Evolutionary conservation across 495 filamentous ascomycete species (phyloP).

Genomic region (Neurospora tetraspora): DNA sequence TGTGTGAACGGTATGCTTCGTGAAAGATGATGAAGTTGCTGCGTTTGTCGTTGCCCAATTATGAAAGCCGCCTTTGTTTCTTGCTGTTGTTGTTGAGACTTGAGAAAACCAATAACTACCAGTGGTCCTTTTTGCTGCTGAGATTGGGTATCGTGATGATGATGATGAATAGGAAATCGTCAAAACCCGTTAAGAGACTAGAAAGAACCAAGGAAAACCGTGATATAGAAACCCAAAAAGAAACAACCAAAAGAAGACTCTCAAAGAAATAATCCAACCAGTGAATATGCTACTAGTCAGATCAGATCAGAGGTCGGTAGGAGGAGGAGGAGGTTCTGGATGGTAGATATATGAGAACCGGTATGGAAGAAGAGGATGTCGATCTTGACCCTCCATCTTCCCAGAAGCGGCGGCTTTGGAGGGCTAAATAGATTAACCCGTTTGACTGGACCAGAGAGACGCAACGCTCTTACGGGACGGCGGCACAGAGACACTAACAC

Average conservation of each 20-base stretch:
- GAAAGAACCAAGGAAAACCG: conserved; percentile 3
- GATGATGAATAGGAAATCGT: conserved; percentile 18
- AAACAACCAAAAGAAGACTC: conserved; percentile 11
- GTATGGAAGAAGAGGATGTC: background rate
- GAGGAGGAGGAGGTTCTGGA: conserved; percentile 23
- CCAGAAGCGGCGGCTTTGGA: background rate
- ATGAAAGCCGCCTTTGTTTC: background rate
- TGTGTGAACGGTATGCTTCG: background rate
- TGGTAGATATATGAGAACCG: conserved; percentile 3
- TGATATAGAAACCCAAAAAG: background rate
- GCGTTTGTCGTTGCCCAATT: background rate
- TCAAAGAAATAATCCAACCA: conserved; percentile 6
- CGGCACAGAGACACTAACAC: background rate
- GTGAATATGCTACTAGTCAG: background rate
- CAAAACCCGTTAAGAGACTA: conserved; percentile 16
- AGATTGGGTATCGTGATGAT: conserved; percentile 7
- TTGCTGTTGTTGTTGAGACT: background rate
- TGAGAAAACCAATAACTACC: background rate
- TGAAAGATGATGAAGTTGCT: background rate
- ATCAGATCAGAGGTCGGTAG: conserved; percentile 12
- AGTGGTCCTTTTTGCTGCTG: conserved; percentile 10
- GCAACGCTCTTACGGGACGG: background rate
- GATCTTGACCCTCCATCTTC: background rate
- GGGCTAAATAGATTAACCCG: background rate
- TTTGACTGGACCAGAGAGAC: background rate